These are phyloP conservation scores for Debaryomyces psychrophilus DNA, from an alignment of 1,139 yeast genomes.

Conservation along the genomic window DNA sequence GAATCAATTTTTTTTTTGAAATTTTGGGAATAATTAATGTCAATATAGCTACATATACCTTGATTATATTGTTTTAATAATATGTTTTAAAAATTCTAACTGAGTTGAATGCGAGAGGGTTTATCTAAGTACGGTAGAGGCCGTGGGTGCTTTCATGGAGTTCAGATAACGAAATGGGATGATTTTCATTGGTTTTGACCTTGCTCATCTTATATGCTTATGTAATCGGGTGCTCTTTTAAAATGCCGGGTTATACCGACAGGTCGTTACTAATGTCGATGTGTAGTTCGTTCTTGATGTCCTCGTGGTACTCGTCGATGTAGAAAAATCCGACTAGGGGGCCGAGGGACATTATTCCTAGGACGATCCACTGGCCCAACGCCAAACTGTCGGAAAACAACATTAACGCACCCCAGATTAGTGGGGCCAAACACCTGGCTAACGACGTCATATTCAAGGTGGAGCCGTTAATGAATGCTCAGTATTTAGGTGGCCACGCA, in stretches of 20 bases:
- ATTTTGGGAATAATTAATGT: slow-evolving; percentile 11
- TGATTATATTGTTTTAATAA: slow-evolving; percentile 13
- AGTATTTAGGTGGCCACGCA: slow-evolving; percentile 49
- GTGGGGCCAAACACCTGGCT: slow-evolving; percentile 62
- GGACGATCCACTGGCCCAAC: slow-evolving; percentile 54
- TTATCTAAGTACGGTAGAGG: background rate
- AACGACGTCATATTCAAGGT: slow-evolving; percentile 53
- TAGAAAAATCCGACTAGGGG: slow-evolving; percentile 37
- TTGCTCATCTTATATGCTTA: background rate
- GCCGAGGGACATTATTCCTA: slow-evolving; percentile 39
- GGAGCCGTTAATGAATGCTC: slow-evolving; percentile 55
- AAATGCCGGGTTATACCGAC: slow-evolving; percentile 5
- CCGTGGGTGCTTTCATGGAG: background rate
- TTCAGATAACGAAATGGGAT: background rate
- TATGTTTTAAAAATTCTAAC: slow-evolving; percentile 9
- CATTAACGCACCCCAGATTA: slow-evolving; percentile 61
- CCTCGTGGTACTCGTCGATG: slow-evolving; percentile 37
- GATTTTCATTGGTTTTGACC: background rate
- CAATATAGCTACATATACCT: slow-evolving; percentile 12
- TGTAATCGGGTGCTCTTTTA: background rate
- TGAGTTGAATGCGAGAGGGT: background rate
- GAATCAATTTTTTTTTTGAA: slow-evolving; percentile 11
- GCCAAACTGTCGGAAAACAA: slow-evolving; percentile 46
- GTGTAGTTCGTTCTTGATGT: background rate
- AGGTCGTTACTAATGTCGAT: background rate